Base-by-base conservation (phyloP, 2,329 filamentous ascomycete species). In the Cytospora piceae region DNA sequence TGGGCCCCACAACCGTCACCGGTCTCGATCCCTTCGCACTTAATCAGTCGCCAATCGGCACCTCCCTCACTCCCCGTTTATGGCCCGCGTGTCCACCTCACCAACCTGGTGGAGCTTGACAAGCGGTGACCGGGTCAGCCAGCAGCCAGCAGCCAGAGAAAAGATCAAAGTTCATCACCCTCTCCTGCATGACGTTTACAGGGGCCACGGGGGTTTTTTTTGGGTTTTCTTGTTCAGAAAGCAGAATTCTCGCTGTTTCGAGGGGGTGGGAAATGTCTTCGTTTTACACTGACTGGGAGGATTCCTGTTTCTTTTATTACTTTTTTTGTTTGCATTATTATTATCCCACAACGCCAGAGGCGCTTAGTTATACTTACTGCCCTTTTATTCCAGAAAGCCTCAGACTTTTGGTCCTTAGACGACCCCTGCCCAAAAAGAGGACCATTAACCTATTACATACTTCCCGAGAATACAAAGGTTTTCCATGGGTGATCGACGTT, bases 31-130 rank as follows among this genome's bases (percentile, higher is more conserved):
- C 34, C 14, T 32, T 24, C 6, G 20, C 34, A 15, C 20, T n/a
- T n/a, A 2, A n/a, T n/a, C 22, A 17, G 27, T 54, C 12, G 52
- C 31, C 52, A 29, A 31, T 15, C 57, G 20, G 11, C 57, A 7
- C 15, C 17, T 31, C 15, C 29, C 27, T 39, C 37, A 27, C 39
- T 32, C 20, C 39, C 60, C 34, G 14, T 37, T 12, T n/a, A 27
- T 29, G 27, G 11, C 60, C 60, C 37, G 27, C 60, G 55, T 51
- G 52, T 17, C 52, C 60, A 49, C 37, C 53, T 62, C 60, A 37
- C 56, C 52, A 52, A 34, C 39, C 8, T 6, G 60, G 51, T 62
- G 60, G 60, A 62, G 52, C 60, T 62, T 62, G 60, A 62, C 20
- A 56, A 34, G 60, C 60, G 60, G 60, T 62, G 60, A 56, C 59